Percentiles rank a stretch among this genome's conserved stretches.
phyloP scores from a whole-genome alignment of 2,329 filamentous ascomycete species.

The Colletotrichum gloeosporioides region DNA sequence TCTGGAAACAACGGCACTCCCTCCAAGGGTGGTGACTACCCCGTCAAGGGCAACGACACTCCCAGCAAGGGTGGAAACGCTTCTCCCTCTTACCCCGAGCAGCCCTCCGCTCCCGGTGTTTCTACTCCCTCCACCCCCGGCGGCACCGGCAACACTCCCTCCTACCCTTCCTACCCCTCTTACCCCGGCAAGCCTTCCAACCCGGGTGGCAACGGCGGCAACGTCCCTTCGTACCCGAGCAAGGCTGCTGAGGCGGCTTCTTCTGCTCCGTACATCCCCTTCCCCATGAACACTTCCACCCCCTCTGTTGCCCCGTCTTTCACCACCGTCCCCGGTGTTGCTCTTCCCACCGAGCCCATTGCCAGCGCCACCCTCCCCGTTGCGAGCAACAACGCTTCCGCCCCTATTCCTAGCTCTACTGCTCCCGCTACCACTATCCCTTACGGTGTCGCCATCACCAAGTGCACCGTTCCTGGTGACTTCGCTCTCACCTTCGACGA shows the following conservation, averaged over 20 bases:
- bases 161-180: background rate
- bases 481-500: constrained; percentile 55
- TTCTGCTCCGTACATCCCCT: background rate
- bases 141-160: background rate
- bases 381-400: constrained; percentile 7
- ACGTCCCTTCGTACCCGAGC: constrained; percentile 3
- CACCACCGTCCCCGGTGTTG: constrained; percentile 5
- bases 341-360: constrained; percentile 7
- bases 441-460: constrained; percentile 35
- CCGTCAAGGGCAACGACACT: background rate
- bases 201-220: constrained; percentile 1
- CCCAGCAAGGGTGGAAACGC: background rate
- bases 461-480: constrained; percentile 38
- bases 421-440: constrained; percentile 34
- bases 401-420: constrained; percentile 28
- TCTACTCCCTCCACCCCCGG: background rate
- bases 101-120: background rate
- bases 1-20: background rate
- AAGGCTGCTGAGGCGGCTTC: background rate
- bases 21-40: background rate
- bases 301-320: background rate
- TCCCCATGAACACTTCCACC: constrained; percentile 7
- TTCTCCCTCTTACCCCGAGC: background rate
- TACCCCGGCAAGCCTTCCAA: background rate
- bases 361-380: constrained; percentile 12